These are phyloP conservation scores for Harringtonia lauricola DNA, from an alignment of 2,329 filamentous ascomycete genomes.

Conservation along the genomic window DNA sequence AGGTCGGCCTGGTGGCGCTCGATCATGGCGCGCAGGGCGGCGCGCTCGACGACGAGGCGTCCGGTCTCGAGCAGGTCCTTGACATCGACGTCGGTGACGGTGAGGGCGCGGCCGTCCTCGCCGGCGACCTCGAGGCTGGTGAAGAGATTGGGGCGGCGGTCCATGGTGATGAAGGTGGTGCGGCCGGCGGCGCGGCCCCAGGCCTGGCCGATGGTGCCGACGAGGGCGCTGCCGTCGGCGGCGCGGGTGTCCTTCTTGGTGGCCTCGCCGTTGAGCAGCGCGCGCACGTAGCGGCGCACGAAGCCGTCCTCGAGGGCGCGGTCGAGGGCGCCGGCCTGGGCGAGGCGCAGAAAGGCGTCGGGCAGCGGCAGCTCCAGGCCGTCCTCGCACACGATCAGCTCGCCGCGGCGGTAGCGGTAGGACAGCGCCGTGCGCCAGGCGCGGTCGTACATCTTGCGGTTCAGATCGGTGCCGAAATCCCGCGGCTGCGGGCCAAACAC, in stretches of 20 bases:
- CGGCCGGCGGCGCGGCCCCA: conserved; percentile 59
- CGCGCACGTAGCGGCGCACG: conserved; percentile 46
- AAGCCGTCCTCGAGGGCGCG: conserved; percentile 35
- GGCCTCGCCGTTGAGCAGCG: conserved; percentile 46
- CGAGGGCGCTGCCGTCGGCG: not conserved
- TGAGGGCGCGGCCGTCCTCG: conserved; percentile 57
- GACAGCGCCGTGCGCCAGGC: conserved; percentile 91
- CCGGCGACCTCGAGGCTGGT: conserved; percentile 53
- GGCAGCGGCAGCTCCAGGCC: conserved; percentile 56
- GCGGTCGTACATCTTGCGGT: conserved; percentile 85
- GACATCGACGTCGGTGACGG: conserved; percentile 76
- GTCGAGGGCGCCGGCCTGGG: conserved; percentile 19
- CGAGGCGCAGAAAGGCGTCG: conserved; percentile 33
- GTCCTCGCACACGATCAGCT: conserved; percentile 77
- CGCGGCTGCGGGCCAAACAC: conserved; percentile 82
- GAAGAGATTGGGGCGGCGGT: conserved; percentile 50
- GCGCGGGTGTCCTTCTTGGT: not conserved
- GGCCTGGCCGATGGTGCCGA: conserved; percentile 34
- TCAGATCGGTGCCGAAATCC: conserved; percentile 78
- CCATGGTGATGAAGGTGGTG: conserved; percentile 63
- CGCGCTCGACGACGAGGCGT: conserved; percentile 76
- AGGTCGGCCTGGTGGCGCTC: conserved; percentile 60
- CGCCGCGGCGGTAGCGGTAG: conserved; percentile 78
- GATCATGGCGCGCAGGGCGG: conserved; percentile 67
- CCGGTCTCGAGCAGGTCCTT: conserved; percentile 85